Conservation (phyloP, 768 basidiomycete species). For the Auricularia sp. region DNA sequence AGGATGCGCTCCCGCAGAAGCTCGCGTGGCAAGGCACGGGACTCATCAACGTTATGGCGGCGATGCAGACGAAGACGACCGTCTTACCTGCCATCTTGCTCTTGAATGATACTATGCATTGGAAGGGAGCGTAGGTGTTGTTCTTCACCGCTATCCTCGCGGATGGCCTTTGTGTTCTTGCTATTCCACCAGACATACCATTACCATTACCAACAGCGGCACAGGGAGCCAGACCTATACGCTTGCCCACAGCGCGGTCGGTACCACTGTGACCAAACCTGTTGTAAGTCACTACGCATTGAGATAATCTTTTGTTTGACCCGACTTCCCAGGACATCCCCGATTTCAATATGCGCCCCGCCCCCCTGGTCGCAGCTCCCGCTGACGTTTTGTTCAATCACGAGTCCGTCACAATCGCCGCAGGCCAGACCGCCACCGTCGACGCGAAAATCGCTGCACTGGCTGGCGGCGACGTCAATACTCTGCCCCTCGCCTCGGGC, state of each 20-base stretch:
- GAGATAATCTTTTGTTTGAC: background rate
- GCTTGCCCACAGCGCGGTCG: background rate
- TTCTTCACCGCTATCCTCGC: background rate
- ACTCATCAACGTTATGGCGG: background rate
- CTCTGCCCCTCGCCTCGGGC: background rate
- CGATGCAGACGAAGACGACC: background rate
- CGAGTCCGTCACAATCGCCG: background rate
- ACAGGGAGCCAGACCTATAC: background rate
- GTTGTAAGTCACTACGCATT: background rate
- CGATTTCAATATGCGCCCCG: background rate
- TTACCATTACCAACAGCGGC: background rate
- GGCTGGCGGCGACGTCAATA: background rate
- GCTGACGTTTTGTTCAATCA: background rate
- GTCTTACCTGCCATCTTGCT: background rate
- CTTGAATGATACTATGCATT: background rate
- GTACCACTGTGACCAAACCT: background rate
- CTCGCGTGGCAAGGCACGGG: background rate
- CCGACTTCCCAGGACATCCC: too few species aligned
- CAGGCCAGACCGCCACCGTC: background rate
- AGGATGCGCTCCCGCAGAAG: background rate
- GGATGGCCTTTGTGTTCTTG: background rate
- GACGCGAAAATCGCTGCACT: background rate
- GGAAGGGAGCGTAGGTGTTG: background rate
- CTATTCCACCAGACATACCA: background rate
- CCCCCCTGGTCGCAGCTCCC: background rate